These are phyloP conservation scores for Hyphodiscus hymeniophilus DNA, from an alignment of 495 filamentous ascomycete genomes.

Conservation along the genomic window DNA sequence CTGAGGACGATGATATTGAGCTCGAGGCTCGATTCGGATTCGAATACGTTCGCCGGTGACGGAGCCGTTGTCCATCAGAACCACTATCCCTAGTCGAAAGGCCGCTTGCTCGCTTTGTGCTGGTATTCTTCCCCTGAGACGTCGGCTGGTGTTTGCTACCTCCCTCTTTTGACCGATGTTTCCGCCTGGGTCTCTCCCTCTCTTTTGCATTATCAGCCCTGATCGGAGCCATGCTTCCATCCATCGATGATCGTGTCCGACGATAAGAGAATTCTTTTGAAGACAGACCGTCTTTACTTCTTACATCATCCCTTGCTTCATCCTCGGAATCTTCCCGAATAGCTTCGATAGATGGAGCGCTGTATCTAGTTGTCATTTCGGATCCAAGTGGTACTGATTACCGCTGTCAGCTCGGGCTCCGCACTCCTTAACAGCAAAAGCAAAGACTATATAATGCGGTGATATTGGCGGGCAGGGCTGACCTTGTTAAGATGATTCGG, in stretches of 20 bases:
- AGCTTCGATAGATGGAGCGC: constrained; percentile 7
- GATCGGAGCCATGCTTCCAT: constrained; percentile 3
- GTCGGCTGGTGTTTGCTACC: constrained; percentile 11
- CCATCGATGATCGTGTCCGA: constrained; percentile 1
- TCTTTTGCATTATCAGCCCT: constrained; percentile 8
- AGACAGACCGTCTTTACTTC: not conserved
- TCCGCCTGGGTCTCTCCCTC: constrained; percentile 11
- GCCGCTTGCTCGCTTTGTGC: constrained; percentile 3
- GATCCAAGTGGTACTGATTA: not conserved
- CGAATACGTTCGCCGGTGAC: constrained; percentile 6
- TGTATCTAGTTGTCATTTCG: constrained; percentile 20
- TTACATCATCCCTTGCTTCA: constrained; percentile 9
- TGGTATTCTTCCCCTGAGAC: constrained; percentile 9
- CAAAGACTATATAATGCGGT: not conserved
- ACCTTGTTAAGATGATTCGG: constrained; percentile 4
- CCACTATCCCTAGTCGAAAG: not conserved
- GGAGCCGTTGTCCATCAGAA: constrained; percentile 1
- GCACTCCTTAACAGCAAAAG: not conserved
- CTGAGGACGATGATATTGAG: constrained; percentile 20
- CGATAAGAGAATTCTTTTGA: not conserved
- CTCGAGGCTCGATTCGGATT: constrained; percentile 10
- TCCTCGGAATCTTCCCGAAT: constrained; percentile 20
- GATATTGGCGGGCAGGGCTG: not conserved
- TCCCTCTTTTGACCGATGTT: constrained; percentile 1
- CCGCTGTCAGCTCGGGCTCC: constrained; percentile 7